Conservation (phyloP, 2,329 filamentous ascomycete genomes). For the Aspergillus pseudoterreus region DNA sequence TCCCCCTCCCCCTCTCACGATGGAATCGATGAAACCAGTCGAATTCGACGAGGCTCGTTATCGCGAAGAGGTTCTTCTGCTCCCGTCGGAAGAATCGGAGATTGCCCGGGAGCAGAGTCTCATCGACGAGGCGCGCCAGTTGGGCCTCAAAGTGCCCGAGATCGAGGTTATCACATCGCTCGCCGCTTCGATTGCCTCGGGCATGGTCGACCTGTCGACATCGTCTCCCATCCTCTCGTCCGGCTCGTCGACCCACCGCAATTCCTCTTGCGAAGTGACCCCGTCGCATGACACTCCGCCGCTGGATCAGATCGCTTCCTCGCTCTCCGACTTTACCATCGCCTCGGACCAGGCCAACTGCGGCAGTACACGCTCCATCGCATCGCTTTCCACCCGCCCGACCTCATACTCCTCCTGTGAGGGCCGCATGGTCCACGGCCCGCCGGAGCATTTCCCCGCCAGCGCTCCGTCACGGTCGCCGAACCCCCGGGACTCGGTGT, state of each 20-base stretch:
- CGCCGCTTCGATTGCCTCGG: constrained; percentile 35
- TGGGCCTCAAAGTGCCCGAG: constrained; percentile 35
- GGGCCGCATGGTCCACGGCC: constrained; percentile 18
- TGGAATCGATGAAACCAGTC: constrained; percentile 17
- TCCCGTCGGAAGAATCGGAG: constrained; percentile 34
- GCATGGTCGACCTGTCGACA: constrained; percentile 27
- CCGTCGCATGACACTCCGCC: constrained; percentile 20
- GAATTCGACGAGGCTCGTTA: constrained; percentile 36
- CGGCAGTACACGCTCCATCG: constrained; percentile 35
- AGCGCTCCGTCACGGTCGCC: constrained; percentile 13
- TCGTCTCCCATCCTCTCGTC: constrained; percentile 32
- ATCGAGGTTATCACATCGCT: constrained; percentile 30
- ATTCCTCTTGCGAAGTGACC: constrained; percentile 27
- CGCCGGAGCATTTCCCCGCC: constrained; percentile 6
- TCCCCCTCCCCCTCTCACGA: constrained; percentile 15
- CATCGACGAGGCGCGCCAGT: constrained; percentile 33
- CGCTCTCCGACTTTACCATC: constrained; percentile 31
- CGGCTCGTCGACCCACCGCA: constrained; percentile 30
- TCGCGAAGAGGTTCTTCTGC: constrained; percentile 33
- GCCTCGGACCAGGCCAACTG: constrained; percentile 26
- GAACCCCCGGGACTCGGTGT: constrained; percentile 22
- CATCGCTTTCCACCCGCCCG: constrained; percentile 37
- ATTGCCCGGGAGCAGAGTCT: constrained; percentile 35
- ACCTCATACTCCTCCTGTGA: constrained; percentile 38
- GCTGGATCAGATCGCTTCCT: constrained; percentile 28